Conservation (phyloP, 257 asterid genomes). For the Fraxinus excelsior region DNA sequence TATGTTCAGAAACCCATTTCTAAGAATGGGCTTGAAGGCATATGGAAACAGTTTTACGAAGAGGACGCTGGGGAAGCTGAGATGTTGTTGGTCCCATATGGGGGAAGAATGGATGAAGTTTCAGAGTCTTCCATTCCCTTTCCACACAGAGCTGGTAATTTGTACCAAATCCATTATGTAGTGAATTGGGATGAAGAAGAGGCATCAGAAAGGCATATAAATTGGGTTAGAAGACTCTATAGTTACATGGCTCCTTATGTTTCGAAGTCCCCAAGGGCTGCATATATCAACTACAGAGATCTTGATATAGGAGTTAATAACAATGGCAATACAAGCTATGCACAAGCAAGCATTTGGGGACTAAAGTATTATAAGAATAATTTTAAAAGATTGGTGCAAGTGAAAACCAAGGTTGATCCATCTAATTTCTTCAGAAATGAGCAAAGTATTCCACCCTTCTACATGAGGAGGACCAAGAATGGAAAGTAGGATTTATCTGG, state of each 20-base stretch:
- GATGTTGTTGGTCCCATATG: constrained; percentile 30
- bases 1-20: constrained; percentile 42
- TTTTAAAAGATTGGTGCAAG: constrained; percentile 28
- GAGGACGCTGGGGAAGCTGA: constrained; percentile 18
- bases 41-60: constrained; percentile 29
- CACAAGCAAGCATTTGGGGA: constrained; percentile 40
- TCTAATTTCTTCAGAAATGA: constrained; percentile 38
- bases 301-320: constrained; percentile 36
- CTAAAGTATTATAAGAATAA: constrained; percentile 35
- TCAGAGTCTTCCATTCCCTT: constrained; percentile 28
- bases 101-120: constrained; percentile 43
- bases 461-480: neutral
- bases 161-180: constrained; percentile 27
- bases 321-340: constrained; percentile 29
- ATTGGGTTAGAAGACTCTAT: constrained; percentile 31
- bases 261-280: constrained; percentile 36
- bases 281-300: constrained; percentile 42
- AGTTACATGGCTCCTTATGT: constrained; percentile 39
- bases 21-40: constrained; percentile 25
- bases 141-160: constrained; percentile 40
- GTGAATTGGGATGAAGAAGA: constrained; percentile 31
- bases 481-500: neutral
- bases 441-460: constrained; percentile 42
- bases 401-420: constrained; percentile 33
- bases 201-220: constrained; percentile 20